Evolutionary conservation across 257 asterid species (phyloP).

Genomic region (Solanum virginianum): DNA sequence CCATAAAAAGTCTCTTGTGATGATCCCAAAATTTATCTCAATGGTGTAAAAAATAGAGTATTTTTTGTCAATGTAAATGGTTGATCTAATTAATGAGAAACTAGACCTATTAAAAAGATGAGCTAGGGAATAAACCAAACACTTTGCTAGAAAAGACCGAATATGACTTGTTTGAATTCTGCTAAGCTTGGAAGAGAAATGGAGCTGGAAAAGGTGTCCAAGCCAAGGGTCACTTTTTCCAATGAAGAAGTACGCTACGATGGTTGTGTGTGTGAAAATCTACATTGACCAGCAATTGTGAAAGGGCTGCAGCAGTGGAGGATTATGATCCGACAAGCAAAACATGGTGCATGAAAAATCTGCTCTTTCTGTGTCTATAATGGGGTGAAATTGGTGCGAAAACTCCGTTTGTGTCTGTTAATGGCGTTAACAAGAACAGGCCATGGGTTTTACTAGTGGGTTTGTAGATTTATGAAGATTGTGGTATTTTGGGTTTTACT

Average conservation of each 20-base stretch:
- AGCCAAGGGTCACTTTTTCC: not conserved
- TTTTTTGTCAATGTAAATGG: not conserved
- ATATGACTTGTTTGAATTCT: not conserved
- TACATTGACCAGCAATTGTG: not conserved
- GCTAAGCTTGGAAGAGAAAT: not conserved
- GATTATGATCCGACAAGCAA: not conserved
- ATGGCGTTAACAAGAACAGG: not conserved
- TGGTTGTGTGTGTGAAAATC: not conserved
- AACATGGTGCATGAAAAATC: not conserved
- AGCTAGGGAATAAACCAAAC: not conserved
- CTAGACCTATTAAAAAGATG: not conserved
- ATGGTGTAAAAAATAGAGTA: not conserved
- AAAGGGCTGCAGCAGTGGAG: not conserved
- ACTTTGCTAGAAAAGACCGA: not conserved
- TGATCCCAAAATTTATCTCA: not conserved
- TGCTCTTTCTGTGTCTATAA: not conserved
- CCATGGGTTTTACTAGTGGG: not conserved
- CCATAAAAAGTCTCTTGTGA: not conserved
- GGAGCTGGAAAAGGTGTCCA: not conserved
- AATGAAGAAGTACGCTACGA: not conserved
- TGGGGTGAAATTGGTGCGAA: not conserved
- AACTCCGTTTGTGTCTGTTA: not conserved
- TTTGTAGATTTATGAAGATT: not conserved
- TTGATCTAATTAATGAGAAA: not conserved
- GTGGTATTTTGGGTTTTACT: not conserved